Base-by-base conservation (phyloP, 257 asterid species). In the Salvia miltiorrhiza region DNA sequence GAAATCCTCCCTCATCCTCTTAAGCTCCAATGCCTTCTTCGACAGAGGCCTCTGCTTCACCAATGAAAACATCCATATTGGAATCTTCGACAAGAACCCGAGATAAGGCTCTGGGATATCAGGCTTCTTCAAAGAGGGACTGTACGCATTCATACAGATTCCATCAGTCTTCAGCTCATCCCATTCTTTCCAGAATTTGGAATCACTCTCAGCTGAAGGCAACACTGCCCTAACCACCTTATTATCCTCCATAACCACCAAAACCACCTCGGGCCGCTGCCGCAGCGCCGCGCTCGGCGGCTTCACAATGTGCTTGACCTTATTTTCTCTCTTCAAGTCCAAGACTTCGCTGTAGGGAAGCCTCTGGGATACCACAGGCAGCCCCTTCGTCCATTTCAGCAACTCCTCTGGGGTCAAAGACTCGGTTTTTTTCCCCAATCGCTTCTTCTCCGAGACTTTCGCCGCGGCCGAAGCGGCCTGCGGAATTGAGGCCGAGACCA, bases 191-290 rank as follows among this genome's bases (percentile, higher is more conserved):
- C 99, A 93, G 74, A 93, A 93, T 43, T 76, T 83, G 0, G 90
- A 83, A 84, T 93, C 97, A 61, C 76, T 78, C 60, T 79, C 90
- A 32, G 77, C 66, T 2, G 96, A 88, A 68, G 99, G 97, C 79
- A 90, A 77, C 39, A 93, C 99, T 52, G 84, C 73, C 80, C 99
- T 84, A 72, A 88, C 83, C 65, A 93, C 93, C 80, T 71, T 83
- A 70, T 77, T 80, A 85, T 91, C 96, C 71, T 93, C 99, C 82
- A 93, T 69, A 71, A 93, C 99, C 53, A 88, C 97, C 77, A 93
- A 60, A 79, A 90, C 93, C 9, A 93, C 88, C 83, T 84, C 93
- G 3, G 96, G 83, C 64, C 83, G 79, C 78, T 71, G 81, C 82
- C 82, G 84, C 65, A 90, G 64, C 28, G 78, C 86, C 12, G 49